These are phyloP conservation scores for Cercis canadensis DNA, from an alignment of 306 rosid species.

Conservation along the genomic window DNA sequence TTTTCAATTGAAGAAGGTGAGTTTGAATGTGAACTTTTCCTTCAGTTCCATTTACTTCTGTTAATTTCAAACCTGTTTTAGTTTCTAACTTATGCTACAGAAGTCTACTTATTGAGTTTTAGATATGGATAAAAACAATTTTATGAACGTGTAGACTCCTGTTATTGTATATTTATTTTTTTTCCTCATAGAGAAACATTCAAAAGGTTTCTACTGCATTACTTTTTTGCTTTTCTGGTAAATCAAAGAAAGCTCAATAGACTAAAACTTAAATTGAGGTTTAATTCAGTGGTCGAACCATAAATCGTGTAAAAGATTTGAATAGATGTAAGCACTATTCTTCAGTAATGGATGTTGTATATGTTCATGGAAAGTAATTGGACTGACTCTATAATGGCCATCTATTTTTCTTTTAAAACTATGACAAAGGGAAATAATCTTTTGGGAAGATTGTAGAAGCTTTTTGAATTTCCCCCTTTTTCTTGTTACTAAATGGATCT, in stretches of 20 bases:
- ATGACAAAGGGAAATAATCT: too few relatives aligned
- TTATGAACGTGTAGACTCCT: background rate
- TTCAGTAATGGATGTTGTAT: background rate
- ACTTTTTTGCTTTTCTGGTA: background rate
- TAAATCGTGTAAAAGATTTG: background rate
- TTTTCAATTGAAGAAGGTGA: constrained; percentile 71
- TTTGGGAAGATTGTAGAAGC: too few relatives aligned
- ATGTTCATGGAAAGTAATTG: too few relatives aligned
- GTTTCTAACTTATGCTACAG: constrained; percentile 13
- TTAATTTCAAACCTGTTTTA: constrained; percentile 15
- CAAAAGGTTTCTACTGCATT: background rate
- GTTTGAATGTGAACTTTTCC: constrained; percentile 52
- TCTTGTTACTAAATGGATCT: too few relatives aligned
- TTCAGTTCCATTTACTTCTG: constrained; percentile 16
- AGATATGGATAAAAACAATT: constrained; percentile 12
- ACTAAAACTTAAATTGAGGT: background rate
- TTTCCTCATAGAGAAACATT: background rate
- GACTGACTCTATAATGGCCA: too few relatives aligned
- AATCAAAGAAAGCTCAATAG: background rate
- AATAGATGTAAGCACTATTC: background rate
- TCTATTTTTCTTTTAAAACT: too few relatives aligned
- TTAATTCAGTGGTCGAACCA: too few relatives aligned
- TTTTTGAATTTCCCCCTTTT: too few relatives aligned
- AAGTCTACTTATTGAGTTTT: background rate
- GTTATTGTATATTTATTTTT: background rate